Conservation (phyloP, 129 eudicot genomes). For the Tagetes erecta region DNA sequence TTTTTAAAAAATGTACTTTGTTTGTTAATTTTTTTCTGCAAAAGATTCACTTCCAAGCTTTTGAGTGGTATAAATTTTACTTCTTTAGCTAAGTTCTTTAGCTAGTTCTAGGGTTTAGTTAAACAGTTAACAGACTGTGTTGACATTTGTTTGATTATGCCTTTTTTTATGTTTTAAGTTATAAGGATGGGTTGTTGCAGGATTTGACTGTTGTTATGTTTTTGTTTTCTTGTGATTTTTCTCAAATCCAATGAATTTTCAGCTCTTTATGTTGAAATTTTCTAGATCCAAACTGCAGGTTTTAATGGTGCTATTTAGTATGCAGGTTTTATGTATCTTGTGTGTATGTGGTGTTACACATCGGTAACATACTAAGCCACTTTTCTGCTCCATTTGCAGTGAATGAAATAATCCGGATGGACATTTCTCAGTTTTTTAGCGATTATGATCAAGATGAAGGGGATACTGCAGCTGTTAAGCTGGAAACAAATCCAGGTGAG, state of each 20-base stretch:
- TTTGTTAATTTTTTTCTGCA: background rate
- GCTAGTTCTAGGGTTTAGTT: background rate
- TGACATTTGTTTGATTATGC: background rate
- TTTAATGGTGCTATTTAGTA: no score
- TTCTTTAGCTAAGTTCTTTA: background rate
- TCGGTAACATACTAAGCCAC: background rate
- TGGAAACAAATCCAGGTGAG: conserved; percentile 33
- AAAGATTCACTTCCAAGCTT: background rate
- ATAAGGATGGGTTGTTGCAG: background rate
- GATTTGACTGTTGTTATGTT: background rate
- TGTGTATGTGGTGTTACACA: background rate
- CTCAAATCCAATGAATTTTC: background rate
- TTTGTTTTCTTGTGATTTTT: background rate
- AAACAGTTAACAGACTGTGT: no score
- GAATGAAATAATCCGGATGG: conserved; percentile 41
- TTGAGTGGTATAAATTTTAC: background rate
- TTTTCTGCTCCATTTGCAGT: conserved; percentile 31
- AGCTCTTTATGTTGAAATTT: background rate
- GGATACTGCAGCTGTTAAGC: conserved; percentile 37
- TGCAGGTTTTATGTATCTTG: background rate
- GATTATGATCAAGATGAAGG: conserved; percentile 41
- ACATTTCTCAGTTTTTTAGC: conserved; percentile 36
- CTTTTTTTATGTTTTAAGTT: background rate
- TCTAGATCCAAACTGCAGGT: background rate
- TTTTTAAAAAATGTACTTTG: background rate